These are phyloP conservation scores for Termitomyces sp. DNA, from an alignment of 768 basidiomycete genomes.

Conservation along the genomic window DNA sequence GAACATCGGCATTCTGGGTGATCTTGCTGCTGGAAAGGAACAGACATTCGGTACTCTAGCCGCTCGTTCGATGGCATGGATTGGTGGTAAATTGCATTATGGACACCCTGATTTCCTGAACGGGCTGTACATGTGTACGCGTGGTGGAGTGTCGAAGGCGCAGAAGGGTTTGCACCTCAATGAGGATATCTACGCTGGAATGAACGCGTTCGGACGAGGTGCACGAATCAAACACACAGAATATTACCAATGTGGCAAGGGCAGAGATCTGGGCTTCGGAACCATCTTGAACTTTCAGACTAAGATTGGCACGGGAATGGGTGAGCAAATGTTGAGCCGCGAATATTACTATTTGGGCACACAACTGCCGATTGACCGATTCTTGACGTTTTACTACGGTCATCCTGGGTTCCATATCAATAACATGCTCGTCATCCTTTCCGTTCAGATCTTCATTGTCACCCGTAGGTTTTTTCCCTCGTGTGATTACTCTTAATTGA, in stretches of 20 bases:
- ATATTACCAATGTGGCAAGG: slow-evolving; percentile 99
- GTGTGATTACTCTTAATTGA: background rate
- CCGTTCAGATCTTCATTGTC: slow-evolving; percentile 92
- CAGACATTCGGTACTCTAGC: slow-evolving; percentile 98
- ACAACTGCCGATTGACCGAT: slow-evolving; percentile 95
- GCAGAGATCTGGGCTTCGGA: slow-evolving; percentile 97
- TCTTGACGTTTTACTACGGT: slow-evolving; percentile 99
- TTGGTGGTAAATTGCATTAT: slow-evolving; percentile 97
- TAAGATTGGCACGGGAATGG: slow-evolving; percentile 99
- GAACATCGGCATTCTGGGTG: slow-evolving; percentile 98
- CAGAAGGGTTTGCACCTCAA: slow-evolving; percentile 99
- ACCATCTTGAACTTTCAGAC: slow-evolving; percentile 99
- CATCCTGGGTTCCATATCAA: slow-evolving; percentile 99
- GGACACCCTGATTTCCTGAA: slow-evolving; percentile 99
- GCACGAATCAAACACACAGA: slow-evolving; percentile 98
- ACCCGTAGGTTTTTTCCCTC: slow-evolving; percentile 54
- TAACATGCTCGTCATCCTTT: slow-evolving; percentile 97
- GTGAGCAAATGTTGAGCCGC: slow-evolving; percentile 97
- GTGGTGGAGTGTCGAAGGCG: slow-evolving; percentile 97
- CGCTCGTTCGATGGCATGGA: slow-evolving; percentile 94
- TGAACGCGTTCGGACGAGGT: slow-evolving; percentile 96
- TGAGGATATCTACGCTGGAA: slow-evolving; percentile 99
- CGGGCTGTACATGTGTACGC: slow-evolving; percentile 95
- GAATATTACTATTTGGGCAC: slow-evolving; percentile 99
- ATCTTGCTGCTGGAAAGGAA: slow-evolving; percentile 98